Base-by-base conservation (phyloP, 164 flowering plant genomes). In the Stephania yunnanensis region DNA sequence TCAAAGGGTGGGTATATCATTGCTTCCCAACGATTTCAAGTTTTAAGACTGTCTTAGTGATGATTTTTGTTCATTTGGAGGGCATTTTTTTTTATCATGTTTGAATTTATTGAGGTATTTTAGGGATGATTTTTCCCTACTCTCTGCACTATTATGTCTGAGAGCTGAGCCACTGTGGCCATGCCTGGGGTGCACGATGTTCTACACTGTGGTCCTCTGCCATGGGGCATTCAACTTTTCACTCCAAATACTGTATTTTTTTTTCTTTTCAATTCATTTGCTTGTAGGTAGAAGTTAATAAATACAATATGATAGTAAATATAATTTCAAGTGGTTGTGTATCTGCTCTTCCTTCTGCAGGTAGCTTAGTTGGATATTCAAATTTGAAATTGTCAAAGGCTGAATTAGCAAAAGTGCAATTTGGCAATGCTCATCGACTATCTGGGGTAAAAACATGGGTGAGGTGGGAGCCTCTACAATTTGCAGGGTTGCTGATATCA, bases 331-430 rank as follows among this genome's bases (percentile, higher is more conserved):
- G 29, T 61, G 66, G 22, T 19, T 61, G 66, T 61, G 25, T 61
- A 61, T 61, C 64, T 1, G 48, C 68, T 76, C 20, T 19, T 55
- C 50, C 74, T 77, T 44, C 82, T 81, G 75, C 88, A 88, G 95
- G 88, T 82, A 82, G 85, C 74, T 71, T 89, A 70, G 88, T 89
- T 72, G 79, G 80, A 75, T 82, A 80, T 78, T 73, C 85, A 75
- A 78, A 75, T 78, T 25, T 84, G 42, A 84, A 84, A 69, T 7
- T 82, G 11, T 78, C 81, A 31, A 84, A 71, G 76, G 77, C 72
- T 13, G 75, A 73, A 52, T 72, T 72, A 72, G 58, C 75, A 17
- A 81, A 79, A 77, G 72, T 67, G 70, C 83, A 78, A 75, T 65
- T 52, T 58, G 72, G 80, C 72, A 71, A 75, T 46, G 69, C 76